A percentile compares a stretch with the other conserved stretches of the same genome.
phyloP scores from a whole-genome alignment of 768 basidiomycete genomes.

The Termitomyces sp. region DNA sequence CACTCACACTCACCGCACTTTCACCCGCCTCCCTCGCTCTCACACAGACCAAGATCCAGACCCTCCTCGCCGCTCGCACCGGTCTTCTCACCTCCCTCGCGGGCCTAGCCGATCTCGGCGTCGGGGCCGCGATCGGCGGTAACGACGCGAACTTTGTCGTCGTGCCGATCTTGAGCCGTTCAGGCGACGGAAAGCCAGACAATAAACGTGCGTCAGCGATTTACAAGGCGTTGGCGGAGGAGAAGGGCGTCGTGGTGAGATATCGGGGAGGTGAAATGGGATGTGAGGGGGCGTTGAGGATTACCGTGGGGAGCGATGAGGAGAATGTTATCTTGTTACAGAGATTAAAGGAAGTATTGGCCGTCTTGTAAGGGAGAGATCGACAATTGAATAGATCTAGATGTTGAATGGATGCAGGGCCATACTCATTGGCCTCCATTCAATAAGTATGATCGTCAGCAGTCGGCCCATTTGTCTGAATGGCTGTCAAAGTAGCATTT shows the following conservation, averaged over 20 bases:
- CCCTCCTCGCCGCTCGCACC: conserved; percentile 54
- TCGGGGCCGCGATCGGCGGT: conserved; percentile 71
- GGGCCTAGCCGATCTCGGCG: conserved; percentile 34
- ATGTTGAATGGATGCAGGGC: too few species aligned
- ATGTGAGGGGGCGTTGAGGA: conserved; percentile 81
- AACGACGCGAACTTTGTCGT: conserved; percentile 91
- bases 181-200: conserved; percentile 43
- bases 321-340: conserved; percentile 67
- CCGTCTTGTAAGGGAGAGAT: conserved; percentile 15
- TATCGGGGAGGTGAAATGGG: conserved; percentile 86
- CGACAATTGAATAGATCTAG: not conserved
- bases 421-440: too few species aligned
- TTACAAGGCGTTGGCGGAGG: conserved; percentile 83
- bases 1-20: conserved; percentile 77
- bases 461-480: too few species aligned
- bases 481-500: too few species aligned
- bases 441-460: not conserved
- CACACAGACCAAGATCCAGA: conserved; percentile 65
- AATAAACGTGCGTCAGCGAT: conserved; percentile 57
- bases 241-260: conserved; percentile 83
- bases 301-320: conserved; percentile 82
- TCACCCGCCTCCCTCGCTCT: conserved; percentile 54
- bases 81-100: conserved; percentile 50
- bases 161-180: conserved; percentile 60
- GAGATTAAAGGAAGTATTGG: conserved; percentile 50